Evolutionary conservation across 2,329 filamentous ascomycete species (phyloP), one percentile per base, ranked within the genome.

Genomic region (Penicillium sp.): DNA sequence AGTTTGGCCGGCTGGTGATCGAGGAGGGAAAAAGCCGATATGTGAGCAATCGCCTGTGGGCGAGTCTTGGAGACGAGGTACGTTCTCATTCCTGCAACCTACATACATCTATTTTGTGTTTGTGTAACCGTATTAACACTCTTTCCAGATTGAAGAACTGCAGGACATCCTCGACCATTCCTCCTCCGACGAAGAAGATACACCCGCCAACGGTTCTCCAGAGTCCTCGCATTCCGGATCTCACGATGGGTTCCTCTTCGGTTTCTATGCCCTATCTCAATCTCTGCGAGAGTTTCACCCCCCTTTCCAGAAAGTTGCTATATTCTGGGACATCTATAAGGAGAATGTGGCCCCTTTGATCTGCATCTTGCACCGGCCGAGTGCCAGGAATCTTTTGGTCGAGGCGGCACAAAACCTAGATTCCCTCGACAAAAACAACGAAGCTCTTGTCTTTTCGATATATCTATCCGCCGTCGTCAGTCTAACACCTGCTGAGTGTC

Each of bases 1-100:
- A 81, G 45, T 81, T 86, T 63, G 84, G 84, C 14, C 74, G 83
- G 23, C 69, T 87, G 49, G 81, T 86, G 1, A 79, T 87, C 45
- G 83, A 83, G 58, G 82, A 85, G 55, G 83, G 82, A 23, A 77
- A 78, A 60, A 86, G 82, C 62, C 75, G 82, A 54, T 87, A 87
- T 66, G 81, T 87, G 62, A 86, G 83, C 67, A 86, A 83, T 64
- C 80, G 79, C 19, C 84, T 86, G 58, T 86, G 83, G 82, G 81
- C 82, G 3, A 83, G 77, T 59, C 71, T 87, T 58, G 83, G 82
- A 51, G 84, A 85, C 54, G 84, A 87, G 75, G 81, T 83, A 46
- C 14, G 42, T 24, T 28, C 13, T 37, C 29, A 16, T 48, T n/a
- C 34, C 28, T 31, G 8, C 16, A n/a, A 19, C 26, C 28, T 13